phyloP scores from a whole-genome alignment of 495 filamentous ascomycete genomes.

The Neurospora tetraspora region DNA sequence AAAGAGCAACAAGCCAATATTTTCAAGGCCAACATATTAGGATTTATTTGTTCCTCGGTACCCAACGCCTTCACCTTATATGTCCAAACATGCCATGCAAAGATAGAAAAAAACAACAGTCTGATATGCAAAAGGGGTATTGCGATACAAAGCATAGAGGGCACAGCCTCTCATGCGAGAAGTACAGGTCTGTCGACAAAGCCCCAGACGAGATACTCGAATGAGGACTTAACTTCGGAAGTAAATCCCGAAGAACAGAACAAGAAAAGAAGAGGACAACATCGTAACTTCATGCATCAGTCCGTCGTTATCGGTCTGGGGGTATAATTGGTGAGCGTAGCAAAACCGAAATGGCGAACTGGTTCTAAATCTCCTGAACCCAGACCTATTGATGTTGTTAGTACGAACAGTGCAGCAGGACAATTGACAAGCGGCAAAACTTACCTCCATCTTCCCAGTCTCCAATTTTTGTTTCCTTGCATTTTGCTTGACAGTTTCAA shows the following conservation, averaged over 20 bases:
- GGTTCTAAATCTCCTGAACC: constrained; percentile 48
- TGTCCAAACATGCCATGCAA: not conserved
- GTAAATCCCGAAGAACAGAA: not conserved
- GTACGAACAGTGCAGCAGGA: not conserved
- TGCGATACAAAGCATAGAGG: not conserved
- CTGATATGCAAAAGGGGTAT: not conserved
- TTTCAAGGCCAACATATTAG: not conserved
- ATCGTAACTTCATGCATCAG: not conserved
- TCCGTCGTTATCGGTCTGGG: not conserved
- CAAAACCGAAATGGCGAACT: not conserved
- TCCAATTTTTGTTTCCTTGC: constrained; percentile 68
- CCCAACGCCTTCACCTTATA: not conserved
- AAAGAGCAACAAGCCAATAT: not conserved
- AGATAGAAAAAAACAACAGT: not conserved
- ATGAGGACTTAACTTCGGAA: not conserved
- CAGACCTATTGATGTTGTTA: constrained; percentile 45
- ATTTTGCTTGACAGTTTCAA: constrained; percentile 52
- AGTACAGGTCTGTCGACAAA: not conserved
- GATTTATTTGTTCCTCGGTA: not conserved
- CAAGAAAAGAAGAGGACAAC: not conserved
- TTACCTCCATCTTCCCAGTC: constrained; percentile 93
- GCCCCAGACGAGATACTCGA: not conserved
- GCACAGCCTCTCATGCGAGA: not conserved
- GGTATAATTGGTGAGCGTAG: not conserved
- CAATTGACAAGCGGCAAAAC: constrained; percentile 18